Base-by-base conservation (phyloP, 1,284 basidiomycete genomes). In the Apiotrichum laibachii region DNA sequence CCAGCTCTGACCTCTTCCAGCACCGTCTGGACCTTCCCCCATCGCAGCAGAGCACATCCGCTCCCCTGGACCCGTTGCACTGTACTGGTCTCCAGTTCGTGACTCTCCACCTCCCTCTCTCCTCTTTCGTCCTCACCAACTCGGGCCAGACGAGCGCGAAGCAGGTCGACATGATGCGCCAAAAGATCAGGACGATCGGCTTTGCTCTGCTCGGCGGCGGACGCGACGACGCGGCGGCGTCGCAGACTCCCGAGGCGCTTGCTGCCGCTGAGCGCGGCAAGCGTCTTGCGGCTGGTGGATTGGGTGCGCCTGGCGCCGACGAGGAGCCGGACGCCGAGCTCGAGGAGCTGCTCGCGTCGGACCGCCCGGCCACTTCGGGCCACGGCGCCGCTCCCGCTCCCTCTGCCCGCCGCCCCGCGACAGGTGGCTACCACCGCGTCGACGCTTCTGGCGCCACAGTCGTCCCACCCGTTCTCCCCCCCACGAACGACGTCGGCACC, bases 1-100 rank as follows among this genome's bases (percentile, higher is more conserved):
- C 6, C 31, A 77, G 76, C 47, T 79, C 78, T 39, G 81, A 82
- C 64, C 68, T 82, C n/a, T 82, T 78, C 65, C 81, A 82, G 68
- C 80, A 81, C 61, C 80, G 81, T 2, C 74, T 82, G 12, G 77
- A 74, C 26, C 67, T 82, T 31, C 75, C 76, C 1, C 63, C 72
- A 0, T 56, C 67, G 21, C 49, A 69, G 1, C 47, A 69, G 3
- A 21, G 57, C 21, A 65, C 67, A 26, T 55, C 60, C 8, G 37
- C 62, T 1, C 59, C 68, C 7, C 61, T 71, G 12, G 64, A 71
- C 42, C 72, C 70, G 10, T 44, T 55, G 19, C 53, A 56, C 13
- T 55, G 60, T 19, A 65, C 64, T n/a, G 54, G 60, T 10, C 68
- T 69, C 55, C 63, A 68, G 43, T 81, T 80, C 71, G 72, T 78